A percentile compares a stretch with the other conserved stretches of the same genome.
phyloP scores from a whole-genome alignment of 1,139 yeast genomes.

The Scheffersomyces parashehatae region DNA sequence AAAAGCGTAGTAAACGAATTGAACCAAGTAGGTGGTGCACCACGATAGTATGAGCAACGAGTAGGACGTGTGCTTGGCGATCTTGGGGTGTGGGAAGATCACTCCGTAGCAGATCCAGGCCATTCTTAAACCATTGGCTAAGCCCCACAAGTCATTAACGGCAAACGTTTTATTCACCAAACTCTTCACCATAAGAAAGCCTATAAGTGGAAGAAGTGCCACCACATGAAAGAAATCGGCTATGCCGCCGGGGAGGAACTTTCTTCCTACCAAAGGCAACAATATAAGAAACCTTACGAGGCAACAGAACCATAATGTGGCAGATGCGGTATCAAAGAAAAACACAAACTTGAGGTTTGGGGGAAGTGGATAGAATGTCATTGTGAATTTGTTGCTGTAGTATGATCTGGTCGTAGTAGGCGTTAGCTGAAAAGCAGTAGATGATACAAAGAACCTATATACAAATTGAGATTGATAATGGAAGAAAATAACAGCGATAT shows the following conservation, averaged over 20 bases:
- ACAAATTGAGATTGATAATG: too few species aligned
- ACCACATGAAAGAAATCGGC: conserved; percentile 62
- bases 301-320: conserved; percentile 55
- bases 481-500: too few species aligned
- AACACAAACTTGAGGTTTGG: conserved; percentile 32
- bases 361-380: conserved; percentile 36
- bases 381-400: not conserved
- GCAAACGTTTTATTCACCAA: conserved; percentile 12
- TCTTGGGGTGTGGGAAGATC: conserved; percentile 47
- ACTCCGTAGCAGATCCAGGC: conserved; percentile 47
- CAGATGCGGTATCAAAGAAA: conserved; percentile 36
- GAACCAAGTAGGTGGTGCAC: conserved; percentile 43
- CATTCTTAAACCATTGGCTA: conserved; percentile 35
- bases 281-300: conserved; percentile 51
- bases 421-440: too few species aligned
- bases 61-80: conserved; percentile 51
- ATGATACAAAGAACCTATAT: too few species aligned
- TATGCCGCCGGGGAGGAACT: conserved; percentile 67
- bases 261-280: conserved; percentile 61
- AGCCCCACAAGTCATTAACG: conserved; percentile 25
- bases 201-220: conserved; percentile 34
- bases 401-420: not conserved
- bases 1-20: conserved; percentile 51
- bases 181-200: conserved; percentile 23
- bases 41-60: conserved; percentile 49